Evolutionary conservation across 108 stramenopile genomes (phyloP).

Genomic region (Stephanodiscus minutulus): DNA sequence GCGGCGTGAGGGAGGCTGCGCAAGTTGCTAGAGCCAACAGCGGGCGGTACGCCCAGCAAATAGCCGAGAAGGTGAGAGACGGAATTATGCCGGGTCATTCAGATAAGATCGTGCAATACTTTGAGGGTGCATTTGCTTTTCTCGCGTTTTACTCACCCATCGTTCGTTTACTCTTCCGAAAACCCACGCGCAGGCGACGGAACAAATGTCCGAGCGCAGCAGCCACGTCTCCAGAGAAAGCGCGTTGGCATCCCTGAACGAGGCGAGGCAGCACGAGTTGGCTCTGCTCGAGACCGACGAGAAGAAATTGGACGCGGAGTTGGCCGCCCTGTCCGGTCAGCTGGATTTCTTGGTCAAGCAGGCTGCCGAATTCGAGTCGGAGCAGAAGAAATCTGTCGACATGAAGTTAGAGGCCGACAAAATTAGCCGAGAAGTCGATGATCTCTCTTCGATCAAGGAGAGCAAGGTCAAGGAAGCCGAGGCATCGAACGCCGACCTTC

Average conservation of each 20-base stretch:
- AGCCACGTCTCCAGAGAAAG: slow-evolving; percentile 37
- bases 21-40: slow-evolving; percentile 36
- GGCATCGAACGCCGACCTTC: slow-evolving; percentile 21
- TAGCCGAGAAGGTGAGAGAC: slow-evolving; percentile 43
- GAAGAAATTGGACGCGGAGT: slow-evolving; percentile 33
- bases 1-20: slow-evolving; percentile 48
- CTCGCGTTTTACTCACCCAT: not conserved
- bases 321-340: slow-evolving; percentile 38
- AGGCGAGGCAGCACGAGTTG: slow-evolving; percentile 34
- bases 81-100: too few relatives aligned
- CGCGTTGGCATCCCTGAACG: slow-evolving; percentile 25
- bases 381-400: slow-evolving; percentile 26
- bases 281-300: slow-evolving; percentile 32
- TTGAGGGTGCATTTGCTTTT: not conserved
- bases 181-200: slow-evolving; percentile 23
- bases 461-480: slow-evolving; percentile 7
- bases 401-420: slow-evolving; percentile 34
- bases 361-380: slow-evolving; percentile 42
- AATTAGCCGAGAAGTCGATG: slow-evolving; percentile 25
- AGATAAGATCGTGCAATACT: not conserved
- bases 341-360: slow-evolving; percentile 40
- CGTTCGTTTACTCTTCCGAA: not conserved
- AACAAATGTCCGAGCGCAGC: slow-evolving; percentile 45
- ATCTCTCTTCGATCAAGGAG: slow-evolving; percentile 16
- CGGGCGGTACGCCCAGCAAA: slow-evolving; percentile 40